Evolutionary conservation across 805 yeast species (phyloP), one percentile per base, ranked within the genome.

Genomic region (Yarrowia alimentaria): DNA sequence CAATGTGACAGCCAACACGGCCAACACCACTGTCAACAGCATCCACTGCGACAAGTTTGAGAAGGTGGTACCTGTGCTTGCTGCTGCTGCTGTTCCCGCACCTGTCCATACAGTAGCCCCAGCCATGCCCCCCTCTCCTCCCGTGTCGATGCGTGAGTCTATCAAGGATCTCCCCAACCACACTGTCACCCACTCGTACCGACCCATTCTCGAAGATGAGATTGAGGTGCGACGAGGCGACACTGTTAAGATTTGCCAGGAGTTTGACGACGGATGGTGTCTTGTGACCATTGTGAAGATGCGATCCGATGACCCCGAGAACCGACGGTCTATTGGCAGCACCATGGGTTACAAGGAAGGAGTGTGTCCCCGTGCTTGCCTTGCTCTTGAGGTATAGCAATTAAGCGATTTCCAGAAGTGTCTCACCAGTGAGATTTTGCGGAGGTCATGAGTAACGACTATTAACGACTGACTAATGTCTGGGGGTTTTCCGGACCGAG

Each of bases 261-360:
- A 78, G 61, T 87, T 95, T 10, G 90, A 83, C 45, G 97, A 90
- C 65, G 96, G 91, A 53, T 90, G 97, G 97, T 90, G 97, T 91
- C 82, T 83, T 34, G 95, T 64, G 28, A 42, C 50, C 50, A 37
- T 57, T 11, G 35, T 48, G 17, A 35, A 35, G 37, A 43, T 29
- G 50, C 35, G 50, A 43, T 28, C 47, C 3, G 37, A 43, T 18
- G 37, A 43, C 22, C 50, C 50, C 16, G 35, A 43, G n/a, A 31
- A 43, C 37, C 29, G 37, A 21, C 37, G 50, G 24, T 30, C 50
- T 8, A 29, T 40, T 12, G 48, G 48, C n/a, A n/a, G 33, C 13
- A 28, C 48, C 14, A 40, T 28, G 34, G 48, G 48, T 20, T 40
- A 28, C 34, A 29, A 29, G 26, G 34, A 28, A 19, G 48, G 48